phyloP scores from a whole-genome alignment of 2,329 filamentous ascomycete species.

The Epichloe brachyelytri region DNA sequence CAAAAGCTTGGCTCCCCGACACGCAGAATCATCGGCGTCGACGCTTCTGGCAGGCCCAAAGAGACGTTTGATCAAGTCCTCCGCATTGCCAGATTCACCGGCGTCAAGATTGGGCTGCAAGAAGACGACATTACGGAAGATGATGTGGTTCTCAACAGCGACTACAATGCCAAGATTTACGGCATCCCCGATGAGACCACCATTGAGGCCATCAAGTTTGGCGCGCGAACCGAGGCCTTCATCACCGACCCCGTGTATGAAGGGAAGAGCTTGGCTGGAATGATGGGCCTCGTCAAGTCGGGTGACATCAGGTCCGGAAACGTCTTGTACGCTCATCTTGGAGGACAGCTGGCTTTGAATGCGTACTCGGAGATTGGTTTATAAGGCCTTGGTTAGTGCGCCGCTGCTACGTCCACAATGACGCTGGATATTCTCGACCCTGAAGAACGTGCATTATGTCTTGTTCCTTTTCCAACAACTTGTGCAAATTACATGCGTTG shows the following conservation, averaged over 20 bases:
- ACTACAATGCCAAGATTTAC: conserved; percentile 54
- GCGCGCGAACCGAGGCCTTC: conserved; percentile 55
- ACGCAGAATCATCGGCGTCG: conserved; percentile 52
- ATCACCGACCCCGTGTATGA: conserved; percentile 68
- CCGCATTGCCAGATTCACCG: conserved; percentile 52
- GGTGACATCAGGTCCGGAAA: conserved; percentile 51
- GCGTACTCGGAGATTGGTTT: conserved; percentile 27
- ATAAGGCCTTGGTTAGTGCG: neutral
- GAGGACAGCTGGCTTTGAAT: conserved; percentile 57
- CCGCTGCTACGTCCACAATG: too few species aligned
- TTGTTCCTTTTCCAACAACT: too few species aligned
- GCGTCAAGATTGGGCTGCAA: conserved; percentile 45
- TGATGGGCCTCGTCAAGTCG: conserved; percentile 54
- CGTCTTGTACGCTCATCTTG: conserved; percentile 58
- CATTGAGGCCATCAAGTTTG: conserved; percentile 55
- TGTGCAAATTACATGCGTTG: too few species aligned
- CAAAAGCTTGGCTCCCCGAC: conserved; percentile 32
- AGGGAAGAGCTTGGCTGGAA: conserved; percentile 59
- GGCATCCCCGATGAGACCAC: conserved; percentile 54
- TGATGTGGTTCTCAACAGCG: conserved; percentile 42
- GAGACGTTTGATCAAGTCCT: conserved; percentile 54
- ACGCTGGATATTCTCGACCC: neutral
- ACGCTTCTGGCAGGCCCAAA: conserved; percentile 29
- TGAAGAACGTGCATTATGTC: too few species aligned
- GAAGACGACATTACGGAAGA: conserved; percentile 46